Conservation (phyloP, 1,284 basidiomycete genomes). For the Abortiporus biennis region DNA sequence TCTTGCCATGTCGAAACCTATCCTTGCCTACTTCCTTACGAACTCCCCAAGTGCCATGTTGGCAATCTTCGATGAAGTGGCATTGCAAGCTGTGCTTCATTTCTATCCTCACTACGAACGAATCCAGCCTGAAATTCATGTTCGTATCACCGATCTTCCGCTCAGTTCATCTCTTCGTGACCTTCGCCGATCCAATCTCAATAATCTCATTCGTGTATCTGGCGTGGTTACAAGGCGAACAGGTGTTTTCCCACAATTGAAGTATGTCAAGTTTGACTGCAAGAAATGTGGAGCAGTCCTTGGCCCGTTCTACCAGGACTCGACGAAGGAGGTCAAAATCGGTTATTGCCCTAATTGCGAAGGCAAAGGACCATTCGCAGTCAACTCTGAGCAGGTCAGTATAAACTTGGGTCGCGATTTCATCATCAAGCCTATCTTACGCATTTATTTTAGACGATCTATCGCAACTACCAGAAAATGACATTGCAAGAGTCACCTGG, state of each 20-base stretch:
- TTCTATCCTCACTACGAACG: constrained; percentile 96
- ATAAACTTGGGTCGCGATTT: background rate
- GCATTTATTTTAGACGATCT: constrained; percentile 73
- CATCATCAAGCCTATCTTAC: background rate
- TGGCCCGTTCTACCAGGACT: constrained; percentile 98
- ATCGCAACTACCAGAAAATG: constrained; percentile 99
- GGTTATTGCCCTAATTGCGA: constrained; percentile 94
- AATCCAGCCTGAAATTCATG: constrained; percentile 97
- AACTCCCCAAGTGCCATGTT: constrained; percentile 94
- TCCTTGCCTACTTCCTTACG: constrained; percentile 95
- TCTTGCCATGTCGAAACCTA: constrained; percentile 85
- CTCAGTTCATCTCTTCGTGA: constrained; percentile 88
- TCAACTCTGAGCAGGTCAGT: constrained; percentile 91
- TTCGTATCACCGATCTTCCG: constrained; percentile 93
- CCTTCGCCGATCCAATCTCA: constrained; percentile 87
- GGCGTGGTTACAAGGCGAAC: constrained; percentile 97
- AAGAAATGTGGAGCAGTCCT: constrained; percentile 86
- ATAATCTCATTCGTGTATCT: constrained; percentile 91
- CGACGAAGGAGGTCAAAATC: constrained; percentile 90
- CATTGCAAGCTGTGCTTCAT: constrained; percentile 88
- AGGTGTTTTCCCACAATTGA: constrained; percentile 97
- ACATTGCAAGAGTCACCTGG: constrained; percentile 99
- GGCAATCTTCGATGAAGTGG: constrained; percentile 93
- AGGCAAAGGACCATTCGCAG: constrained; percentile 89
- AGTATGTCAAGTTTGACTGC: constrained; percentile 99